phyloP scores from a whole-genome alignment of 257 asterid species.

The Eustoma russellianum region DNA sequence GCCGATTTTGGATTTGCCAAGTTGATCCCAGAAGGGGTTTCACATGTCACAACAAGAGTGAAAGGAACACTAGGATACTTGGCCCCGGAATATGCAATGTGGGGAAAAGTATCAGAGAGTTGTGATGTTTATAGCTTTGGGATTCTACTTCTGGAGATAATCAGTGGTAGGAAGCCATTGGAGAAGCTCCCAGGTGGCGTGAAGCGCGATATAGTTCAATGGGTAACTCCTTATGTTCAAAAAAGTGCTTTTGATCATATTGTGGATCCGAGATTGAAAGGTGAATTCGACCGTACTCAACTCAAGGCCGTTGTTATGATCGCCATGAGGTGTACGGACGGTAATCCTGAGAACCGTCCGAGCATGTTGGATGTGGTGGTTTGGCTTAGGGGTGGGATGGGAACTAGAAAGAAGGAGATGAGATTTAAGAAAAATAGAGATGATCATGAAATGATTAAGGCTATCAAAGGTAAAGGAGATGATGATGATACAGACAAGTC shows the following conservation, averaged over 20 bases:
- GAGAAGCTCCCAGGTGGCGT: constrained; percentile 56
- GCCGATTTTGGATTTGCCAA: constrained; percentile 85
- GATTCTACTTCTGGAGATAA: constrained; percentile 54
- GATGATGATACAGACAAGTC: constrained; percentile 15
- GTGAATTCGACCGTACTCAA: constrained; percentile 26
- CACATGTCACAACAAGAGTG: constrained; percentile 65
- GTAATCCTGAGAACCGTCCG: constrained; percentile 53
- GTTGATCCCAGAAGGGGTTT: constrained; percentile 61
- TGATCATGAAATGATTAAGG: constrained; percentile 11
- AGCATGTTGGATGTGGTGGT: constrained; percentile 54
- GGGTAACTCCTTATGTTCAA: constrained; percentile 48
- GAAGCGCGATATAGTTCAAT: constrained; percentile 67
- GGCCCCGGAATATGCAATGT: constrained; percentile 83
- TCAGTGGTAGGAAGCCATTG: constrained; percentile 53
- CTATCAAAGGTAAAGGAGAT: constrained; percentile 11
- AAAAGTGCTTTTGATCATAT: constrained; percentile 49
- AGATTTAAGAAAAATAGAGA: constrained; percentile 6
- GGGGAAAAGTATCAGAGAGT: constrained; percentile 74
- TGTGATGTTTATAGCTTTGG: constrained; percentile 83
- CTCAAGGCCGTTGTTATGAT: constrained; percentile 29
- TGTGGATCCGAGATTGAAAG: constrained; percentile 60
- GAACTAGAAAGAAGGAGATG: constrained; percentile 23
- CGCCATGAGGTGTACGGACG: constrained; percentile 48
- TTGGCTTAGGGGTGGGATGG: constrained; percentile 38
- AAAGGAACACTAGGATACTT: constrained; percentile 76